Percentiles rank a stretch among this genome's conserved stretches.
These are phyloP conservation scores for Blepharisma stoltei DNA, from an alignment of 73 alveolate species.

Conservation along the genomic window DNA sequence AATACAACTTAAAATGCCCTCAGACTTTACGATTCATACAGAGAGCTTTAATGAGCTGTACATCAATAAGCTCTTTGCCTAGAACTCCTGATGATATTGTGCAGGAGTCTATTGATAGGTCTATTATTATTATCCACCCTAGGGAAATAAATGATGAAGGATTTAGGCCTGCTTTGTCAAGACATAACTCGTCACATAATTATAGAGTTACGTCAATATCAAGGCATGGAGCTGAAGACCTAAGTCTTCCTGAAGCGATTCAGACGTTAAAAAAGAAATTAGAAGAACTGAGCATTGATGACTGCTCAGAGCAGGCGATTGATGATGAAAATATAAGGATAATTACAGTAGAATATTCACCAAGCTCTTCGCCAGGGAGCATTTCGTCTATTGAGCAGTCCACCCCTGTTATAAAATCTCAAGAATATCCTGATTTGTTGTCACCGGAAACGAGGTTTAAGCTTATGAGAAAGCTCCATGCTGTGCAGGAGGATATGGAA, in stretches of 20 bases:
- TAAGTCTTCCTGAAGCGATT: not conserved
- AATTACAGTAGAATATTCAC: not conserved
- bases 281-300: constrained; percentile 21
- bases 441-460: constrained; percentile 1
- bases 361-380: not conserved
- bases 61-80: not conserved
- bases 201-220: too few species aligned
- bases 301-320: not conserved
- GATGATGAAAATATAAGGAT: constrained; percentile 19
- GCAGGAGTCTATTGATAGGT: not conserved
- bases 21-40: not conserved
- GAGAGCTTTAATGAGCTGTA: not conserved
- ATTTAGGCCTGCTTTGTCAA: too few species aligned
- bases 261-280: not conserved
- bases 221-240: constrained; percentile 6
- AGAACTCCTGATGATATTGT: constrained; percentile 6
- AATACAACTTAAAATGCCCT: constrained; percentile 15
- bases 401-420: not conserved
- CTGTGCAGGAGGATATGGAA: constrained; percentile 22
- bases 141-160: constrained; percentile 1
- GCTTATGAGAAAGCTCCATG: constrained; percentile 12
- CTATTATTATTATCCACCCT: constrained; percentile 12
- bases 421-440: constrained; percentile 1
- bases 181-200: too few species aligned
- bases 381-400: not conserved